Percentiles rank a stretch among this genome's conserved stretches.
These are phyloP conservation scores for Endocalyx cinctus DNA, from an alignment of 2,329 filamentous ascomycete genomes.

Conservation along the genomic window DNA sequence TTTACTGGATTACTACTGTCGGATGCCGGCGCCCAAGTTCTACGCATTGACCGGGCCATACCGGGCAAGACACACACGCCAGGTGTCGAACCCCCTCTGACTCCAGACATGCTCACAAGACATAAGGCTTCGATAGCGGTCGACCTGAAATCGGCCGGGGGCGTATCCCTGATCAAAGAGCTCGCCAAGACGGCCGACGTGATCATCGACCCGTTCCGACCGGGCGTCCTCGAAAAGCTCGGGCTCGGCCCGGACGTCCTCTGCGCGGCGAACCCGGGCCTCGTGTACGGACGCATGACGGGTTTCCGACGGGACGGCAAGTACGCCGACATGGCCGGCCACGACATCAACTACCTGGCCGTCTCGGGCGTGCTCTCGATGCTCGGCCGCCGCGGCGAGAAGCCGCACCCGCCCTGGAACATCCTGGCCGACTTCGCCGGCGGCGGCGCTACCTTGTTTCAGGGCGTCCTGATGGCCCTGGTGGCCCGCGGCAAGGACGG, in stretches of 20 bases:
- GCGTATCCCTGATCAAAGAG: slow-evolving; percentile 60
- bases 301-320: slow-evolving; percentile 84
- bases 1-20: slow-evolving; percentile 86
- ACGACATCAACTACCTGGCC: slow-evolving; percentile 95
- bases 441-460: slow-evolving; percentile 75
- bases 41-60: slow-evolving; percentile 73
- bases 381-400: slow-evolving; percentile 65
- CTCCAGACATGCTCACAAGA: slow-evolving; percentile 69
- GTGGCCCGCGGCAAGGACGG: slow-evolving; percentile 60
- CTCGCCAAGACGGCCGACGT: slow-evolving; percentile 66
- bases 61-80: slow-evolving; percentile 34
- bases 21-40: slow-evolving; percentile 81
- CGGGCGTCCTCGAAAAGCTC: slow-evolving; percentile 81
- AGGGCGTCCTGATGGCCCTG: slow-evolving; percentile 78
- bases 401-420: slow-evolving; percentile 76
- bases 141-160: slow-evolving; percentile 66
- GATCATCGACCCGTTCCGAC: slow-evolving; percentile 89
- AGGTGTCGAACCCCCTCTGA: slow-evolving; percentile 34
- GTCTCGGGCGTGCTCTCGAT: slow-evolving; percentile 75
- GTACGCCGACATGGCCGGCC: slow-evolving; percentile 84
- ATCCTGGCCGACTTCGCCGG: slow-evolving; percentile 88
- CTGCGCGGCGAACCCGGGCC: slow-evolving; percentile 61
- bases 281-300: slow-evolving; percentile 83
- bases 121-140: slow-evolving; percentile 77
- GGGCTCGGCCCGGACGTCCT: slow-evolving; percentile 70